Evolutionary conservation across 2,329 filamentous ascomycete species (phyloP).

Genomic region (Cytospora schulzeri): DNA sequence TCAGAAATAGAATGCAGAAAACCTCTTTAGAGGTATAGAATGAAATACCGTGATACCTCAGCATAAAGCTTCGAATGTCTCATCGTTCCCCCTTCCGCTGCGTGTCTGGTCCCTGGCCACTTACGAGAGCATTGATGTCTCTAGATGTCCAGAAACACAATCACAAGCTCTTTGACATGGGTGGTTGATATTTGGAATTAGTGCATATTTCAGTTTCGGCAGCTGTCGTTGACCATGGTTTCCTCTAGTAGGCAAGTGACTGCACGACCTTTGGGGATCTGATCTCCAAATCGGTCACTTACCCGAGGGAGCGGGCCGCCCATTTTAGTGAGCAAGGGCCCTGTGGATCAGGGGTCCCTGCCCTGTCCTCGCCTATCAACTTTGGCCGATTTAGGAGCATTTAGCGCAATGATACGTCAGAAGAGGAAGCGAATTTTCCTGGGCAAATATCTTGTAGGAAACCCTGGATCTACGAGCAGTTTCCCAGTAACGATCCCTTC

Average conservation of each 20-base stretch:
- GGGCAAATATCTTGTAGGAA: background rate
- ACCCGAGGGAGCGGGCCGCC: background rate
- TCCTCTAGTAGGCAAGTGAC: background rate
- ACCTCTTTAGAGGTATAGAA: background rate
- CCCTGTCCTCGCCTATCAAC: conserved; percentile 9
- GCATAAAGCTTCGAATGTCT: too few species aligned
- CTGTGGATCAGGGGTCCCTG: conserved; percentile 3
- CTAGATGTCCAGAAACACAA: too few species aligned
- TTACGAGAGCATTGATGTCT: too few species aligned
- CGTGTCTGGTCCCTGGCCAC: too few species aligned
- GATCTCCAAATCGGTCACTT: background rate
- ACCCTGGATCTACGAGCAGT: background rate
- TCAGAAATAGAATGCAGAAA: conserved; percentile 9
- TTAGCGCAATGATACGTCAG: conserved; percentile 17
- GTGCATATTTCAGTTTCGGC: too few species aligned
- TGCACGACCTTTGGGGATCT: background rate
- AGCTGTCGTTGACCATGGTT: background rate
- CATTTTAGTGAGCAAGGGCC: conserved; percentile 2
- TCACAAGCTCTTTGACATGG: too few species aligned
- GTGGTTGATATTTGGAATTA: too few species aligned
- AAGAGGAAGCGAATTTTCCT: conserved; percentile 10
- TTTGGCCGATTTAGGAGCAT: conserved; percentile 1
- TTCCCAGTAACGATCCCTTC: background rate
- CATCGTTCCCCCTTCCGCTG: too few species aligned
- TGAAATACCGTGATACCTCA: background rate